Evolutionary conservation across 1,284 basidiomycete genomes (phyloP), one percentile per base, ranked within the genome.

Genomic region (Volvariella surrecta): DNA sequence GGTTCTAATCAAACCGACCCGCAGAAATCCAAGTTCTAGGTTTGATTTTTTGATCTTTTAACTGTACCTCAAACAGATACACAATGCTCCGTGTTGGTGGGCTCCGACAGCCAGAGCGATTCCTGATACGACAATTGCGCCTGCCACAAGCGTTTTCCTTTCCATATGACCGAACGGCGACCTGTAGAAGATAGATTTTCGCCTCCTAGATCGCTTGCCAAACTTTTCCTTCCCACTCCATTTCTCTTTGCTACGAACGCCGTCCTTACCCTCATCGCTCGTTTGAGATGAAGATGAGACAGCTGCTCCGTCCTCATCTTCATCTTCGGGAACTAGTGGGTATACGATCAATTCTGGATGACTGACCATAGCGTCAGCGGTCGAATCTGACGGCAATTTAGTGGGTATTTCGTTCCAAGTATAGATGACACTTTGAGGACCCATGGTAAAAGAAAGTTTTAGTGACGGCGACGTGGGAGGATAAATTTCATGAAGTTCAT

Each of bases 111-210:
- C 80, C 53, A 85, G 66, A 11, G 80, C 82, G 24, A 84, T 70
- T 4, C 79, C 79, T 2, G 86, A 62, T 6, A 82, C 73, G 20
- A 86, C 57, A 21, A 83, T 71, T 17, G 79, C 78, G 18, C 79
- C 74, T 21, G 76, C 74, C 31, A 83, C 62, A 54, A 82, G 66
- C 37, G 74, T 67, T 41, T 54, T 53, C 43, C 55, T 56, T 40
- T 60, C 57, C 44, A 57, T 39, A 11, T 68, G 44, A 3, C 49
- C 61, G 51, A 45, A 61, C 31, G 19, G 24, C 24, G 24, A 28
- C 11, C 43, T 45, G 40, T 20, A 34, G 37, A 45, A 45, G 44
- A 31, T 28, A 6, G 24, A 28, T 28, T 28, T 28, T 11, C 24
- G 51, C 46, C 48, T 53, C 49, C 52, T 49, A 48, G 55, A 50